Evolutionary conservation across 1,139 yeast genomes (phyloP).

Genomic region (Geotrichum reessii): DNA sequence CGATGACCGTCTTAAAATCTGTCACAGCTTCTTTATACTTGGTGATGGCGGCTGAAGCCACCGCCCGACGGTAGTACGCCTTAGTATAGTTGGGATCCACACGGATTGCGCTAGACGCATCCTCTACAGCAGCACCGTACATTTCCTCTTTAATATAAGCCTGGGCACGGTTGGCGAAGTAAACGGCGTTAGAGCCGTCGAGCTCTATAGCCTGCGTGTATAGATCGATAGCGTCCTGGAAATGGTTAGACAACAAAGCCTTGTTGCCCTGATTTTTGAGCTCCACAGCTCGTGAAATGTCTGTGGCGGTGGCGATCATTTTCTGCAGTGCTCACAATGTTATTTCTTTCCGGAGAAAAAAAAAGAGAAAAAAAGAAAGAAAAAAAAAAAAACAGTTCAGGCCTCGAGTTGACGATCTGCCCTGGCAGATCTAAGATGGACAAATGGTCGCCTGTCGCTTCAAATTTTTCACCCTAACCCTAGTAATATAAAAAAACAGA

Average conservation of each 20-base stretch:
- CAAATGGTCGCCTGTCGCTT: background rate
- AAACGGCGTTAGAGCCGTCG: constrained; percentile 63
- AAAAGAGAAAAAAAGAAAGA: background rate
- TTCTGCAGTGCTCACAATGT: background rate
- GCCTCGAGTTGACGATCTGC: background rate
- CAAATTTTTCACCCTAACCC: background rate
- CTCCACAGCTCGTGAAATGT: constrained; percentile 21
- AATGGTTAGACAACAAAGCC: constrained; percentile 58
- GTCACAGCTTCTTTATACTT: constrained; percentile 68
- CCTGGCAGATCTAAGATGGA: background rate
- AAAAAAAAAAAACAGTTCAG: too few species aligned
- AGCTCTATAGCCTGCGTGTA: constrained; percentile 76
- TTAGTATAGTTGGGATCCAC: constrained; percentile 65
- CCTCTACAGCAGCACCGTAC: constrained; percentile 77
- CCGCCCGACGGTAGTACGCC: constrained; percentile 78
- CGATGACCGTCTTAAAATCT: constrained; percentile 63
- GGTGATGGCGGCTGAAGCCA: constrained; percentile 70
- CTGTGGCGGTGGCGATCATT: background rate
- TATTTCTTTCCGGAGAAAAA: background rate
- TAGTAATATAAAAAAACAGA: background rate
- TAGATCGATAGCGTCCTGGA: constrained; percentile 57
- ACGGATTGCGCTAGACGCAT: constrained; percentile 66
- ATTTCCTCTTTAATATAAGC: constrained; percentile 81
- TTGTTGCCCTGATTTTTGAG: constrained; percentile 68
- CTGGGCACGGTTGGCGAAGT: constrained; percentile 83